These are phyloP conservation scores for Schizochytrium sp. DNA, from an alignment of 108 stramenopile species.

Conservation along the genomic window DNA sequence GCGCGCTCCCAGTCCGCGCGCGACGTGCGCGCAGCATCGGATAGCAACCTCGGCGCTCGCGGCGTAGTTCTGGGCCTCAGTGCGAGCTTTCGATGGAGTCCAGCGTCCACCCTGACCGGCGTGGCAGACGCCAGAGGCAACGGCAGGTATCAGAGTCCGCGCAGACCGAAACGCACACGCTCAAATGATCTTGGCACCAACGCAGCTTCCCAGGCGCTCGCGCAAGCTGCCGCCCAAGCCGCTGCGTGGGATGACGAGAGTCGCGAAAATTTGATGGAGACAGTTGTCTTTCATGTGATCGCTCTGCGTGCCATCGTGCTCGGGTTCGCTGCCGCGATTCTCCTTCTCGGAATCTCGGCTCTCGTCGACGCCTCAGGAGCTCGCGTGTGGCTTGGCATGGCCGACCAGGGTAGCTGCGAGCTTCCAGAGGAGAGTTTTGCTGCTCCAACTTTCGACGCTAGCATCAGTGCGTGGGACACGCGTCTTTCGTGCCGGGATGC, in stretches of 20 bases:
- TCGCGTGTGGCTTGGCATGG: background rate
- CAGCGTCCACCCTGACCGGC: background rate
- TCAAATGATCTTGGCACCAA: background rate
- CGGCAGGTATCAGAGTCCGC: background rate
- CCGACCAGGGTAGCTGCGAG: background rate
- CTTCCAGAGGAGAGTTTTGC: background rate
- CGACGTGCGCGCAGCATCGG: no score
- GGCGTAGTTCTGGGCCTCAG: no score
- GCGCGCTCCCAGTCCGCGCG: no score
- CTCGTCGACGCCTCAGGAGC: background rate
- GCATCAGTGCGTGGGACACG: background rate
- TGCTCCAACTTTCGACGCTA: background rate
- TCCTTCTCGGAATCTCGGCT: background rate
- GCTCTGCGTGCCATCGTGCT: background rate
- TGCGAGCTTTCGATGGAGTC: no score
- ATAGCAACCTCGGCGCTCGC: no score
- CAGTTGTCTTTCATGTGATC: background rate
- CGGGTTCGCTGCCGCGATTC: background rate
- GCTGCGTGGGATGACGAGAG: background rate
- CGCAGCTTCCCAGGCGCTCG: background rate
- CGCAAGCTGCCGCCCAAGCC: background rate
- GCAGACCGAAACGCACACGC: background rate
- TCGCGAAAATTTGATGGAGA: background rate
- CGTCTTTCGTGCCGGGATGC: background rate
- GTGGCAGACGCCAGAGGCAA: background rate